Conservation (phyloP, 257 asterid species). For the Solanum acaule region DNA sequence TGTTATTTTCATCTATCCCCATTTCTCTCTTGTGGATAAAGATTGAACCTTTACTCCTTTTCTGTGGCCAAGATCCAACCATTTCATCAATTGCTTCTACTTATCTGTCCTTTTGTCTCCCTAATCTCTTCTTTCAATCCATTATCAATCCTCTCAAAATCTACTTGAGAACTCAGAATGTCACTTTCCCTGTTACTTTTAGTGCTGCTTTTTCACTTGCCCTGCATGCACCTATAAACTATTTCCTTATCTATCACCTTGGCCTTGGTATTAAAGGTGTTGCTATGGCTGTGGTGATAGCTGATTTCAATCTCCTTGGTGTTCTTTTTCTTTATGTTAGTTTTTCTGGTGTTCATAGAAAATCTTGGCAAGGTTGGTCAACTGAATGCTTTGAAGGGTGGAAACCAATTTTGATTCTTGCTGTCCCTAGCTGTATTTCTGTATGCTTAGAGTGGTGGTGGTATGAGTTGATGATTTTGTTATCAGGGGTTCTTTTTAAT, state of each 20-base stretch:
- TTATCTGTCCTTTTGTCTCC: constrained; percentile 43
- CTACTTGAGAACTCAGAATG: constrained; percentile 42
- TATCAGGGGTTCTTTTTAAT: constrained; percentile 40
- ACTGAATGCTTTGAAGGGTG: constrained; percentile 28
- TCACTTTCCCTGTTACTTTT: constrained; percentile 38
- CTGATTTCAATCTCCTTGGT: constrained; percentile 27
- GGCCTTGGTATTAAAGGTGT: constrained; percentile 48
- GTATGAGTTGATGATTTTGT: constrained; percentile 52
- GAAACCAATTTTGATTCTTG: constrained; percentile 26
- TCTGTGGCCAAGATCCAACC: constrained; percentile 37
- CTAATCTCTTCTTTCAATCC: constrained; percentile 43
- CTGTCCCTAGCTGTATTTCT: constrained; percentile 34
- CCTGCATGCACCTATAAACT: constrained; percentile 48
- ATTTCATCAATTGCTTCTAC: constrained; percentile 48
- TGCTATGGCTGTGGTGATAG: constrained; percentile 22
- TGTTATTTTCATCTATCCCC: constrained; percentile 40
- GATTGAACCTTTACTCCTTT: constrained; percentile 36
- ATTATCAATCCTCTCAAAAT: constrained; percentile 51
- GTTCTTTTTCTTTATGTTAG: constrained; percentile 14
- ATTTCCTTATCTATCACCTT: constrained; percentile 10
- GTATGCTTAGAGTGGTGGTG: constrained; percentile 67
- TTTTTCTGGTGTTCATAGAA: background rate
- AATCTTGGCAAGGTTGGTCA: constrained; percentile 18
- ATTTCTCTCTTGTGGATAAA: constrained; percentile 60
- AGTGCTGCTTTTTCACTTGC: constrained; percentile 32